Evolutionary conservation across 1,139 yeast species (phyloP), one percentile per base, ranked within the genome.

Genomic region (Suhomyces coccinellae): DNA sequence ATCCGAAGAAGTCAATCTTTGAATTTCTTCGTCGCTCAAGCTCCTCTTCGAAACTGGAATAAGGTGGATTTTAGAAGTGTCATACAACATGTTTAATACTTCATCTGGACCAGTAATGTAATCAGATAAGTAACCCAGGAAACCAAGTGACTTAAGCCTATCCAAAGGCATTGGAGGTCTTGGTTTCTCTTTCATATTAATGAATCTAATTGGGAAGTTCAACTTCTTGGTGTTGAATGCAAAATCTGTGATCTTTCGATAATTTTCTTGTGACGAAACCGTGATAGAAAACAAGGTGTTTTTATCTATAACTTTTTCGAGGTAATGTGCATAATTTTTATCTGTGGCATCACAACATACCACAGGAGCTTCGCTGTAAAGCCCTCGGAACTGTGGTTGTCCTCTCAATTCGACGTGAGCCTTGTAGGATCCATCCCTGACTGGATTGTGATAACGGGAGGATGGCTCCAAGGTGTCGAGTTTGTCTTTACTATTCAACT

Each of bases 111-210:
- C 99, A 1, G 68, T 66, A 1, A 93, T 58, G 50, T 80, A 80
- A 56, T 93, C 97, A 1, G 80, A 66, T 31, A 90, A 57, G 55
- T 79, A 87, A 0, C 96, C 95, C 49, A 87, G 96, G 62, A 93
- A 88, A 0, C 97, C 97, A 24, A 67, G 62, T 1, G 53, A 38
- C 30, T 53, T 56, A 5, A 90, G 54, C 67, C 61, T 8, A 67
- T 73, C 8, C 49, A 51, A 0, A 73, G 62, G 52, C 9, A 38
- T 45, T 29, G 28, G 44, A 32, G 44, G 62, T 26, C 43, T 43
- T 6, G 54, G 55, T 9, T 50, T 41, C 10, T 32, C 47, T 4
- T 40, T 45, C 2, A 47, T 39, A 14, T 52, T 47, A 1, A 56
- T 53, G 8, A 66, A 56, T 61, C 79, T 71, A 44, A 65, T 55